Evolutionary conservation across 1,284 basidiomycete species (phyloP).

Genomic region (Moesziomyces antarcticus): DNA sequence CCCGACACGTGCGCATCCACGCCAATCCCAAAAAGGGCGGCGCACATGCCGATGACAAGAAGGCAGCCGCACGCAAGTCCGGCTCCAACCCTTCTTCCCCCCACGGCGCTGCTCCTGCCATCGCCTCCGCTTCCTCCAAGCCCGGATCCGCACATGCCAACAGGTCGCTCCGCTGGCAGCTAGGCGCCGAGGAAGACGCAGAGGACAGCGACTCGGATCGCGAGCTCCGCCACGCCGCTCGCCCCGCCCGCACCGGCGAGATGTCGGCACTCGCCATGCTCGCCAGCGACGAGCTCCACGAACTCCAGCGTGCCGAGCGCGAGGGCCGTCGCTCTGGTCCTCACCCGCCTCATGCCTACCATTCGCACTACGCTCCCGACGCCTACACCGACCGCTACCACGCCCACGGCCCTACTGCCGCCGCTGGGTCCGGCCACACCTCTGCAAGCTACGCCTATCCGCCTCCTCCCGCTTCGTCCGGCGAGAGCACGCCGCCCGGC

Average conservation of each 20-base stretch:
- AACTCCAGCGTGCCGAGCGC: slow-evolving; percentile 59
- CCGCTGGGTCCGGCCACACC: not conserved
- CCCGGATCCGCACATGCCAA: slow-evolving; percentile 13
- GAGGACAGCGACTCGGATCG: slow-evolving; percentile 59
- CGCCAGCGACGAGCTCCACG: slow-evolving; percentile 63
- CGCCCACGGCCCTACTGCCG: slow-evolving; percentile 11
- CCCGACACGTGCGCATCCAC: slow-evolving; percentile 94
- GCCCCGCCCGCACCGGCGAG: slow-evolving; percentile 42
- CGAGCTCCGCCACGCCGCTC: slow-evolving; percentile 20
- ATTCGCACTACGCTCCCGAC: slow-evolving; percentile 22
- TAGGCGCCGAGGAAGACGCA: slow-evolving; percentile 46
- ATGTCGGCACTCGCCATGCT: slow-evolving; percentile 66
- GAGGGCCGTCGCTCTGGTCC: slow-evolving; percentile 42
- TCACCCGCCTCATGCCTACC: slow-evolving; percentile 13
- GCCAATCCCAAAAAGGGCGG: slow-evolving; percentile 69
- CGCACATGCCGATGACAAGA: slow-evolving; percentile 33
- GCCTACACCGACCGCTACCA: slow-evolving; percentile 43
- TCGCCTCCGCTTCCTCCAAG: slow-evolving; percentile 38
- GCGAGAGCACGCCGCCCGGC: slow-evolving; percentile 45
- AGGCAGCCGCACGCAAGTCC: slow-evolving; percentile 31
- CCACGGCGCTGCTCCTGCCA: slow-evolving; percentile 20
- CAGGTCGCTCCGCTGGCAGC: slow-evolving; percentile 43
- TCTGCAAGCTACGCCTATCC: slow-evolving; percentile 21
- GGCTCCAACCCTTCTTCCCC: slow-evolving; percentile 6
- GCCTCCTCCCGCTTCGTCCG: slow-evolving; percentile 8